Evolutionary conservation across 306 rosid genomes (phyloP).

Genomic region (Cucurbita argyrosperma): DNA sequence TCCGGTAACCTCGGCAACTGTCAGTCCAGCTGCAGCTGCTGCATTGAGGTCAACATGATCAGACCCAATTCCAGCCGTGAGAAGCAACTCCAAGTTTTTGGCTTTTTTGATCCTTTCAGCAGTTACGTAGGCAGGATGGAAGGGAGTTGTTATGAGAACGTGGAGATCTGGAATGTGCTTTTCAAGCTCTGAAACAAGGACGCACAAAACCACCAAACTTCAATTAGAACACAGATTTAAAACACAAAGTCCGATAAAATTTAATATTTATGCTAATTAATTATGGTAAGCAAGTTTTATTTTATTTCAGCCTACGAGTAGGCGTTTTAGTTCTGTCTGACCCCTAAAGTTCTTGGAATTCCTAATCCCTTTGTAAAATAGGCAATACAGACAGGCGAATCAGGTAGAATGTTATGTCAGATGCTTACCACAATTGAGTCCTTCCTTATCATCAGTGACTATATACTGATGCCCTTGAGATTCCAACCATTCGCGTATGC

Average conservation of each 20-base stretch:
- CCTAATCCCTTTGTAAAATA: too few species aligned
- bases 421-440: slow-evolving; percentile 55
- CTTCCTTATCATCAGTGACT: slow-evolving; percentile 94
- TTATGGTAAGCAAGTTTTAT: too few species aligned
- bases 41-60: slow-evolving; percentile 86
- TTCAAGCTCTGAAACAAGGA: slow-evolving; percentile 52
- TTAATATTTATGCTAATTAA: too few species aligned
- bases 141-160: slow-evolving; percentile 85
- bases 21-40: slow-evolving; percentile 86
- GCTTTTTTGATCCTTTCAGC: slow-evolving; percentile 87
- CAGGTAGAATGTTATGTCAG: background rate
- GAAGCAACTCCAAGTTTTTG: slow-evolving; percentile 67
- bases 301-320: too few species aligned
- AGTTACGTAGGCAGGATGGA: slow-evolving; percentile 95
- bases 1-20: slow-evolving; percentile 96
- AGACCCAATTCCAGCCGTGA: slow-evolving; percentile 91
- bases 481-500: slow-evolving; percentile 84
- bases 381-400: background rate
- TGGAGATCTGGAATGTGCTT: slow-evolving; percentile 73
- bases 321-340: too few species aligned
- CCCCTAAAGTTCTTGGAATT: too few species aligned
- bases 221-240: background rate
- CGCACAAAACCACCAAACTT: background rate
- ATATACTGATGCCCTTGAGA: slow-evolving; percentile 82
- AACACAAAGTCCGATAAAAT: too few species aligned